Evolutionary conservation across 345 rosid genomes (phyloP).

Genomic region (Populus davidiana): DNA sequence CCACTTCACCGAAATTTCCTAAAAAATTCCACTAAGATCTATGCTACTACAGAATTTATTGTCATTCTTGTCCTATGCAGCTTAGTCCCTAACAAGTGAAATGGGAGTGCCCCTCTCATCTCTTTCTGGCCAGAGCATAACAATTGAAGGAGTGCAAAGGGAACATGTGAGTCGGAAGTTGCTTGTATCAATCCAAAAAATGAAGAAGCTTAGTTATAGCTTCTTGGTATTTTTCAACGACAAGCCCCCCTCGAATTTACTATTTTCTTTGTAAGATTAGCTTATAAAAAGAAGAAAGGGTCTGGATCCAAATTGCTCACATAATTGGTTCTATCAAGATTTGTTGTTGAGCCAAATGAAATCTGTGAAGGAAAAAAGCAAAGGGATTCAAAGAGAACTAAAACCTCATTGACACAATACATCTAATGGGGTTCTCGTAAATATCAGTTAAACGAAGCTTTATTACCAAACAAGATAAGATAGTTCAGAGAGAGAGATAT

Average conservation of each 20-base stretch:
- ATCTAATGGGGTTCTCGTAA: background rate
- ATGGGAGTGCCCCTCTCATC: background rate
- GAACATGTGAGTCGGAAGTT: conserved; percentile 1
- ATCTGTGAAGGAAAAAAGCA: background rate
- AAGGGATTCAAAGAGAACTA: background rate
- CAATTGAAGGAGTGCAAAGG: background rate
- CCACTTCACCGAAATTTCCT: conserved; percentile 9
- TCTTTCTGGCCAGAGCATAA: background rate
- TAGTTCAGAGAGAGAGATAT: too few species aligned
- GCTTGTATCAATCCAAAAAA: conserved; percentile 13
- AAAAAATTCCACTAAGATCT: conserved; percentile 6
- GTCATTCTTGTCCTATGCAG: background rate
- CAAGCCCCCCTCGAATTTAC: background rate
- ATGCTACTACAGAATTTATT: background rate
- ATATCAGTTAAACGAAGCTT: too few species aligned
- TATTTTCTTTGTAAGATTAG: background rate
- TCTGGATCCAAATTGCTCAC: background rate
- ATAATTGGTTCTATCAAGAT: background rate
- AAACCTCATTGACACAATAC: background rate
- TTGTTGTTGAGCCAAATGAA: background rate
- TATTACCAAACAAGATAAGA: too few species aligned
- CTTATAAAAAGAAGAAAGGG: background rate
- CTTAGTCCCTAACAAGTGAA: background rate
- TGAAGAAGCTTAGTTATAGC: background rate
- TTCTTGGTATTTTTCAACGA: background rate